Evolutionary conservation across 2,329 filamentous ascomycete genomes (phyloP), one percentile per base, ranked within the genome.

Genomic region (Rutstroemia sydowiana): DNA sequence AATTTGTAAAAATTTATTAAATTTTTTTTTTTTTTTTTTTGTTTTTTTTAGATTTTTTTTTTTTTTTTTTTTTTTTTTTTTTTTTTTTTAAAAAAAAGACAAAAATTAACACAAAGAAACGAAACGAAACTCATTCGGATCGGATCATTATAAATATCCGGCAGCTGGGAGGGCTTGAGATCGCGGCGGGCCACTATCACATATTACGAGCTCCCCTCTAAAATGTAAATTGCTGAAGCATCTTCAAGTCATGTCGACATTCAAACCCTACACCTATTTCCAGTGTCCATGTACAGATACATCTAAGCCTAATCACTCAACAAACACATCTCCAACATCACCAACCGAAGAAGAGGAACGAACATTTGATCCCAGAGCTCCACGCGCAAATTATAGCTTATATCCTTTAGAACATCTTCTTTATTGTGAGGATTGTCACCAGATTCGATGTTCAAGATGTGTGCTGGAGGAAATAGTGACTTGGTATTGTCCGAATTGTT

Each of bases 341-440:
- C 64, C 68, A 37, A 69, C 65, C 51, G 83, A 88, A 46, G 83
- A 87, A 54, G 85, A 89, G 58, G 87, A 88, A 53, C 76, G 78
- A 56, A 85, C 88, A 3, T 95, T 98, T 68, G 87, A 98, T 66
- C 90, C 93, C 2, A 83, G 87, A 61, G 84, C 85, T 55, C 81
- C 87, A 14, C 84, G 91, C 34, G 87, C 93, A 53, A 93, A 90
- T 68, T 97, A 89, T 74, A 91, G 89, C 59, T 76, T 98, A 30
- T 96, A 92, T 65, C 92, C 93, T 1, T 82, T 96, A 41, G 92
- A 97, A 65, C 85, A 96, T 66, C 79, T 98, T 23, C 78, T 97
- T 37, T 98, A 95, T 73, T 98, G 93, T 73, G 92, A 95, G 66
- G 93, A 97, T 68, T 98, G 93, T 69, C 89, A 95, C 67, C 87